Percentiles rank a stretch among this genome's conserved stretches.
Evolutionary conservation across 768 basidiomycete species (phyloP).

Genomic region (Strobilomyces echinocephalus): DNA sequence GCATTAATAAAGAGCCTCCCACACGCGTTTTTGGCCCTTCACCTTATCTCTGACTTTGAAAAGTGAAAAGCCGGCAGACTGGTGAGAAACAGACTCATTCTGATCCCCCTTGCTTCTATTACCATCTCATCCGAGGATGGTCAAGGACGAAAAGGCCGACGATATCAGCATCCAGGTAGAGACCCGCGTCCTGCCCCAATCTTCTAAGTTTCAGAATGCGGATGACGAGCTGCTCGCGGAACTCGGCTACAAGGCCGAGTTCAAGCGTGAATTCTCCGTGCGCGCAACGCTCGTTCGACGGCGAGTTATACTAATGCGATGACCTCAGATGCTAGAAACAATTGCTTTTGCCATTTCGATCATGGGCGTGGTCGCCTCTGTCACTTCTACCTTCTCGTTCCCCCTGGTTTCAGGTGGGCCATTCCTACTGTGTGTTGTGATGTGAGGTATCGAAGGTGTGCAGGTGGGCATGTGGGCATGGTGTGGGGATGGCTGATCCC

Average conservation of each 20-base stretch:
- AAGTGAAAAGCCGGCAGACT: neutral
- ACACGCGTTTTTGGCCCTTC: neutral
- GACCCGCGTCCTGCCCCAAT: conserved; percentile 6
- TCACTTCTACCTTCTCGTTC: conserved; percentile 63
- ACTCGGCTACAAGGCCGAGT: conserved; percentile 69
- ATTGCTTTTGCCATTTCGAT: conserved; percentile 64
- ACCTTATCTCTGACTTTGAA: conserved; percentile 17
- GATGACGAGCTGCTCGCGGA: conserved; percentile 58
- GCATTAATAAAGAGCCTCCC: conserved; percentile 3
- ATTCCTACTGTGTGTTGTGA: neutral
- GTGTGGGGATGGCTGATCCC: conserved; percentile 77
- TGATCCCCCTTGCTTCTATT: neutral
- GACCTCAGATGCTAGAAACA: conserved; percentile 46
- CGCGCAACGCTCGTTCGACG: conserved; percentile 14
- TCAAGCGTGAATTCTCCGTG: conserved; percentile 71
- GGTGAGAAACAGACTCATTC: neutral
- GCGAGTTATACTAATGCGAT: neutral
- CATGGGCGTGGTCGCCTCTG: conserved; percentile 69
- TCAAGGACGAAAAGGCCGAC: conserved; percentile 18
- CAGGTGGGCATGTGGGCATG: conserved; percentile 74
- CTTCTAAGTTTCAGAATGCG: conserved; percentile 32
- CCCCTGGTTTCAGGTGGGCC: conserved; percentile 53
- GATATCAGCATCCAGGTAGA: conserved; percentile 6
- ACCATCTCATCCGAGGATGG: conserved; percentile 8
- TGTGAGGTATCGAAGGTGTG: neutral